Evolutionary conservation across 1,284 basidiomycete genomes (phyloP), one percentile per base, ranked within the genome.

Genomic region (Xerocomus minutiporus): DNA sequence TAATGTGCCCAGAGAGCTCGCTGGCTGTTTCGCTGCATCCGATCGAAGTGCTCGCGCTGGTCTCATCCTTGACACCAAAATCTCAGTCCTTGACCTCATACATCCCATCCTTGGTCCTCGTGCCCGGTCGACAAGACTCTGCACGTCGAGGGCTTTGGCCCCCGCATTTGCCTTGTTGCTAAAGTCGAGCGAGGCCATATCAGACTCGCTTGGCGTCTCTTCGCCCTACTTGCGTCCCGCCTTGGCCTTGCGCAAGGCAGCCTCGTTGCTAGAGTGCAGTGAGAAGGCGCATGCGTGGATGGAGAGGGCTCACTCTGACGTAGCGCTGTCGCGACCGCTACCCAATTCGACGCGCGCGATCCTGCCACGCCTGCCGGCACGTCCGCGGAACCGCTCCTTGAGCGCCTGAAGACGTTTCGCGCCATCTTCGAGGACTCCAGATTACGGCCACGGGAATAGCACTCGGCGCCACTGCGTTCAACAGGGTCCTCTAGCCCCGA

Each of bases 31-130:
- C 32, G 71, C 58, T n/a, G 67, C 62, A 15, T 71, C 71, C 15
- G 73, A 64, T 42, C 59, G 68, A 51, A 86, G 71, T 4, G 84
- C 82, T 51, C 77, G 75, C 1, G 83, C 73, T n/a, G n/a, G n/a
- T n/a, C n/a, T n/a, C n/a, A n/a, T n/a, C n/a, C n/a, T n/a, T n/a
- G n/a, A n/a, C n/a, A 54, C 57, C 48, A 68, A 90, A 83, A 63
- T 95, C 91, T 84, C 93, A 94, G 66, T 97, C 95, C 58, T 90
- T 93, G 40, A 97, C 89, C 69, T 97, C 93, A 66, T 98, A 98
- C 56, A 92, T 70, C 2, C 96, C 97, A 59, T 93, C 85, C 34
- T 76, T 77, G n/a, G 80, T 88, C 40, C 88, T 79, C 25, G 76
- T 87, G 80, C 74, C 61, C 83, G 73, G 63, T 94, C 90, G 4